phyloP scores from a whole-genome alignment of 2,329 filamentous ascomycete species.

The Karstenula rhodostoma region DNA sequence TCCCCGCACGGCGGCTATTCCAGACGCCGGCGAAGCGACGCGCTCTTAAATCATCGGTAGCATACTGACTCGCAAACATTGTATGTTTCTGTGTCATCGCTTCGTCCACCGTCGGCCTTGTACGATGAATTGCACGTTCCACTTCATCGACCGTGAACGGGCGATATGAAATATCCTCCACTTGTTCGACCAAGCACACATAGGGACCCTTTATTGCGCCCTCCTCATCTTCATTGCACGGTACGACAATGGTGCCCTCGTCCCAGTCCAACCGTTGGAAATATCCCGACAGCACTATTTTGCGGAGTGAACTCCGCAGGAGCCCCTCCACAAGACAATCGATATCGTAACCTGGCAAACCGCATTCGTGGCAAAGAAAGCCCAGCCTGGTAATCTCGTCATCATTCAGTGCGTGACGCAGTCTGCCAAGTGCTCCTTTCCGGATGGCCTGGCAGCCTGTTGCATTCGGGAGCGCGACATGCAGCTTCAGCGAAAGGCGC shows the following conservation, averaged over 20 bases:
- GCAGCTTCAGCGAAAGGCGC: background rate
- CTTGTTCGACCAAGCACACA: background rate
- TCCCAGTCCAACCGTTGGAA: background rate
- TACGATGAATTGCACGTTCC: background rate
- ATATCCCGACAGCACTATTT: background rate
- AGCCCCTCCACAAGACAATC: background rate
- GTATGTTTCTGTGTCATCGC: background rate
- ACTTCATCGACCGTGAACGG: background rate
- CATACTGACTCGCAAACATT: background rate
- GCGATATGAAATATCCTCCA: background rate
- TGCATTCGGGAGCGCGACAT: background rate
- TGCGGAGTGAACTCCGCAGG: background rate
- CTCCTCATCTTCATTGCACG: background rate
- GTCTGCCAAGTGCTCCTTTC: background rate
- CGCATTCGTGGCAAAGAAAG: background rate
- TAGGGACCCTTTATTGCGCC: background rate
- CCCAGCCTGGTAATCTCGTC: background rate
- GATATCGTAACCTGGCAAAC: background rate
- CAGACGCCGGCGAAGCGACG: background rate
- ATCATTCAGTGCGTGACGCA: background rate
- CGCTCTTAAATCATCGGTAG: background rate
- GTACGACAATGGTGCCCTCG: background rate
- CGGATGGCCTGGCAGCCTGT: background rate
- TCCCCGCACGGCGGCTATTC: no score
- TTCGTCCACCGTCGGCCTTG: background rate